phyloP scores from a whole-genome alignment of 164 flowering plant genomes.

The Kalanchoe fedtschenkoi region DNA sequence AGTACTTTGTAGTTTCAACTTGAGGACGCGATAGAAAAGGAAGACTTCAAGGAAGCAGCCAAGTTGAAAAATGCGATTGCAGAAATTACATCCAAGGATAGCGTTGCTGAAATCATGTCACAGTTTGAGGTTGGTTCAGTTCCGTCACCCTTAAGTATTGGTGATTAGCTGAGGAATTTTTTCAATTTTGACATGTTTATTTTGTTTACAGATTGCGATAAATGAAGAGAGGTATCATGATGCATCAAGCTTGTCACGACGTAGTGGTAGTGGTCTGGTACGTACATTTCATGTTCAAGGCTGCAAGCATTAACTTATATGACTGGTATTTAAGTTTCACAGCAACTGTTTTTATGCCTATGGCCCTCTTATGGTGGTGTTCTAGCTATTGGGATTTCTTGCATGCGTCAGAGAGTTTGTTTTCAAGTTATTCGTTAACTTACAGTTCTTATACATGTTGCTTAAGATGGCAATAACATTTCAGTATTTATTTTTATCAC shows the following conservation, averaged over 20 bases:
- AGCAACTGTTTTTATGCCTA: too few species aligned
- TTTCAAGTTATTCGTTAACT: too few species aligned
- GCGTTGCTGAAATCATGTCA: slow-evolving; percentile 72
- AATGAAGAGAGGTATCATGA: slow-evolving; percentile 89
- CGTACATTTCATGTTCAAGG: slow-evolving; percentile 7
- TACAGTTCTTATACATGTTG: too few species aligned
- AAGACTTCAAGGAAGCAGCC: slow-evolving; percentile 81
- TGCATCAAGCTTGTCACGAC: slow-evolving; percentile 65
- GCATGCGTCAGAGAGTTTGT: too few species aligned
- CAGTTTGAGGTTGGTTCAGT: slow-evolving; percentile 50
- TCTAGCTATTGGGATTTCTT: neutral
- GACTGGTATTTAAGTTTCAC: too few species aligned
- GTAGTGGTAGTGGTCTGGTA: slow-evolving; percentile 89
- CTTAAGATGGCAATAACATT: too few species aligned
- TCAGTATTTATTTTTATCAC: too few species aligned
- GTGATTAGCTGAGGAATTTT: neutral
- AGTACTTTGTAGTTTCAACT: slow-evolving; percentile 67
- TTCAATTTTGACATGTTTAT: slow-evolving; percentile 5
- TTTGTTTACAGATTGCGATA: slow-evolving; percentile 58
- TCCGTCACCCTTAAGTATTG: neutral
- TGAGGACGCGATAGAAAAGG: slow-evolving; percentile 87
- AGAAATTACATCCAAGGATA: slow-evolving; percentile 66
- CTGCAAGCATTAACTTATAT: too few species aligned
- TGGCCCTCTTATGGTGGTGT: neutral
- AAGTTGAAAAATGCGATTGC: slow-evolving; percentile 64